Base-by-base conservation (phyloP, 2,329 filamentous ascomycete species). In the Didymella keratinophila region DNA sequence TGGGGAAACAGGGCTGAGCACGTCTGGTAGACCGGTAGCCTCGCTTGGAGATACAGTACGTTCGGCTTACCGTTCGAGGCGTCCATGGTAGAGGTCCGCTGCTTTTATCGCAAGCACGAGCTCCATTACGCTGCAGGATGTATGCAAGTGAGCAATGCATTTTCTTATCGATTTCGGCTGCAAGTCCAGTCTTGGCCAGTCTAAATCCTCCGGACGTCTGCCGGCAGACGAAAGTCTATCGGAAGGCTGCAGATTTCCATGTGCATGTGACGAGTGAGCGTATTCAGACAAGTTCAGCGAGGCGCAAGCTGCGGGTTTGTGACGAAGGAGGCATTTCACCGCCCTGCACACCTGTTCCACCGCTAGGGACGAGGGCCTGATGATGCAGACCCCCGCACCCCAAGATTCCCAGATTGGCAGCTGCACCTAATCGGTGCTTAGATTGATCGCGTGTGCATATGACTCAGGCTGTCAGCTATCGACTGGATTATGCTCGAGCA, bases 131-230 rank as follows among this genome's bases (percentile, higher is more conserved):
- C 37, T 20, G 49, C 55, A 52, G 43, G 12, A 30, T 44, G 27
- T 44, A 58, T 58, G 55, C 49, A 58, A 52, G 55, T 58, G 37
- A 58, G 55, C 55, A 52, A 58, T 57, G 46, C 44, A 52, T 44
- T 14, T 27, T 48, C 28, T 39, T 52, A 58, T 58, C 37, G 55
- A 52, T 58, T 52, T 44, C 55, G 54, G 55, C 55, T 56, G 37
- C 43, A 51, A 28, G 42, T 18, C 36, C 21, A 27, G 44, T 48
- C 55, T 46, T 58, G 49, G 55, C 37, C 28, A 48, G 18, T 43
- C 36, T 46, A 39, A 49, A 27, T 36, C 12, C 37, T 48, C 18
- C 55, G 44, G 21, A 34, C 41, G 44, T 52, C 44, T 58, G 49
- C 49, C 55, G 43, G 49, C 44, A 58, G 37, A 23, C 39, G 21